Conservation (phyloP, 345 rosid genomes). For the Cardiospermum halicacabum region DNA sequence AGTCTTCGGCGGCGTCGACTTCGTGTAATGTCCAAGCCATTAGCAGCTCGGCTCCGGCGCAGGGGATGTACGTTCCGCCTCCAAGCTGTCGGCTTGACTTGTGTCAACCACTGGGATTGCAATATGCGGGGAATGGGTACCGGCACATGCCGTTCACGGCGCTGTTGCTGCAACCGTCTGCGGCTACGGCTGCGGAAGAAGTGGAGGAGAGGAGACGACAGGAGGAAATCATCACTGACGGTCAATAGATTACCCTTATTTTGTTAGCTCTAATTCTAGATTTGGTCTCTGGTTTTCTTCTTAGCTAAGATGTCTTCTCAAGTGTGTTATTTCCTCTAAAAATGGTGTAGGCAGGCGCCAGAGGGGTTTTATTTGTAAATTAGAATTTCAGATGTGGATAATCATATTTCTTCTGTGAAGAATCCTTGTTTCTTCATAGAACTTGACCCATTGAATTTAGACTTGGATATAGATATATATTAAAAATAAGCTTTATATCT, state of each 20-base stretch:
- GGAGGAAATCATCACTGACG: constrained; percentile 12
- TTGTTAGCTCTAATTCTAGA: not conserved
- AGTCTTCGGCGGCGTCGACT: constrained; percentile 25
- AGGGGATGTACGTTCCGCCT: constrained; percentile 15
- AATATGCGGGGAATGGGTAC: constrained; percentile 26
- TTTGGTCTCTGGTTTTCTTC: not conserved
- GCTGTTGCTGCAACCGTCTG: constrained; percentile 39
- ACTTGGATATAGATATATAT: too few relatives aligned
- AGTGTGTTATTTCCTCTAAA: not conserved
- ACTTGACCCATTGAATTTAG: too few relatives aligned
- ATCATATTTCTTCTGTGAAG: too few relatives aligned
- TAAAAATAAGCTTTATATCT: too few relatives aligned
- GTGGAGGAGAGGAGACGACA: constrained; percentile 14
- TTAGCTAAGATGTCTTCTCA: not conserved
- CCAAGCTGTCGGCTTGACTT: constrained; percentile 41
- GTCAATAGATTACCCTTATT: constrained; percentile 4
- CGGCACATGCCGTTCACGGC: constrained; percentile 60
- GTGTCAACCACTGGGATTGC: constrained; percentile 28
- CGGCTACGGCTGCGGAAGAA: constrained; percentile 20
- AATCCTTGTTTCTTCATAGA: too few relatives aligned
- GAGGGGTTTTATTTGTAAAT: not conserved
- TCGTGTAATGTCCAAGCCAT: constrained; percentile 25
- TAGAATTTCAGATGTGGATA: not conserved
- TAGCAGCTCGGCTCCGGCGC: not conserved
- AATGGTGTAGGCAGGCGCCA: not conserved